These are phyloP conservation scores for Cercospora zeina DNA, from an alignment of 2,329 filamentous ascomycete species.

Conservation along the genomic window DNA sequence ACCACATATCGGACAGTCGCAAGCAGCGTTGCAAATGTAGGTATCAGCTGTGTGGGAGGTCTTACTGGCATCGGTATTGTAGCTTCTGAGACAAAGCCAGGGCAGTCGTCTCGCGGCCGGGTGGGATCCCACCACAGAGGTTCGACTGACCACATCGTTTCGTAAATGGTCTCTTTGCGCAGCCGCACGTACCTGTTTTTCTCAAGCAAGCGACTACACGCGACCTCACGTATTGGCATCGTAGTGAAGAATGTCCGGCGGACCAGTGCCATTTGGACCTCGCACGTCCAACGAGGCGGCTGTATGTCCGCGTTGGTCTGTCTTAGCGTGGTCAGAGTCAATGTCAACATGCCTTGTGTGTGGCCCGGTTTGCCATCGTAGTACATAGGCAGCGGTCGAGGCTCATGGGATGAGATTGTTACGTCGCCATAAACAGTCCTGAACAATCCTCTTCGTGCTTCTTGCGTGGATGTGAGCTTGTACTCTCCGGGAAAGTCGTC, in stretches of 20 bases:
- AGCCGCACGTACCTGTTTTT: neutral
- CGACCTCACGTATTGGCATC: conserved; percentile 8
- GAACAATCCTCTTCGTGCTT: conserved; percentile 5
- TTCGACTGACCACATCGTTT: neutral
- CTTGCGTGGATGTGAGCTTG: neutral
- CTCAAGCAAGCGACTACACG: neutral
- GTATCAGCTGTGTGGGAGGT: neutral
- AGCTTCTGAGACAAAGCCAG: neutral
- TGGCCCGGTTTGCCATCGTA: neutral
- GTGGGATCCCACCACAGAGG: neutral
- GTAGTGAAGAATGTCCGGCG: conserved; percentile 8
- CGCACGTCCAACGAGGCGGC: conserved; percentile 10
- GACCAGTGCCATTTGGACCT: conserved; percentile 6
- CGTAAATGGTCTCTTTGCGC: neutral
- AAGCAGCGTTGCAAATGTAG: neutral
- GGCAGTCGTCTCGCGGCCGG: neutral
- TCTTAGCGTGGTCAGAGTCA: conserved; percentile 1
- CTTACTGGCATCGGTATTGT: neutral
- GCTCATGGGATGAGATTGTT: neutral
- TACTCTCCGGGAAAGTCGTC: conserved; percentile 17
- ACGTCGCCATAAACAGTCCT: conserved; percentile 3
- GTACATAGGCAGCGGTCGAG: neutral
- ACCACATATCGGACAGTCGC: neutral
- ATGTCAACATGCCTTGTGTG: neutral
- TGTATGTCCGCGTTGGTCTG: conserved; percentile 1